phyloP scores from a whole-genome alignment of 2,329 filamentous ascomycete species.

The Zelopaecilomyces penicillatus region DNA sequence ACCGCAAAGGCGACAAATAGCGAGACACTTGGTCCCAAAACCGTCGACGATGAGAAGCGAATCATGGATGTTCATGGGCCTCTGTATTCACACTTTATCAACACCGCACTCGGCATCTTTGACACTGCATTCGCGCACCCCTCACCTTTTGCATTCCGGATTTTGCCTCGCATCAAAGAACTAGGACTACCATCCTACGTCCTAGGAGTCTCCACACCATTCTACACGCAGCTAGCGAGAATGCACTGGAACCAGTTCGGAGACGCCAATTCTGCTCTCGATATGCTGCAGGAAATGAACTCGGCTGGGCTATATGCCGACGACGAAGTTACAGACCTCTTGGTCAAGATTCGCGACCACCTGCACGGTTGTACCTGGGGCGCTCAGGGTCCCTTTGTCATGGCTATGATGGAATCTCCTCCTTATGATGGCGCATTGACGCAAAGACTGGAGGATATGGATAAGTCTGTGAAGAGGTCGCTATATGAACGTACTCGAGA shows the following conservation, averaged over 20 bases:
- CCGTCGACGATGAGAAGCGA: slow-evolving; percentile 19
- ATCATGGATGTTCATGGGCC: slow-evolving; percentile 52
- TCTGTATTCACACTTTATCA: slow-evolving; percentile 55
- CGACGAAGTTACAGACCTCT: slow-evolving; percentile 18
- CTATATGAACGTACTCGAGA: slow-evolving; percentile 6
- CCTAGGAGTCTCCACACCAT: slow-evolving; percentile 58
- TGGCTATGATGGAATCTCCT: slow-evolving; percentile 28
- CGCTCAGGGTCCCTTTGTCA: slow-evolving; percentile 29
- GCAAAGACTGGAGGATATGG: slow-evolving; percentile 20
- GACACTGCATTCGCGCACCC: slow-evolving; percentile 47
- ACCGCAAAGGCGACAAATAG: slow-evolving; percentile 3
- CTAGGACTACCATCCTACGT: slow-evolving; percentile 63
- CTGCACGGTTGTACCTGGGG: slow-evolving; percentile 28
- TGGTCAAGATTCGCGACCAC: slow-evolving; percentile 23
- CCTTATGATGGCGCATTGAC: slow-evolving; percentile 23
- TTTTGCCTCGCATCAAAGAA: slow-evolving; percentile 60
- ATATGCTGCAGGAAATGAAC: slow-evolving; percentile 58
- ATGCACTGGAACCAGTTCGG: slow-evolving; percentile 54
- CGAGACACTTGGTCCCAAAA: slow-evolving; percentile 1
- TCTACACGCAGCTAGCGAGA: slow-evolving; percentile 60
- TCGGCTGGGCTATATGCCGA: slow-evolving; percentile 52
- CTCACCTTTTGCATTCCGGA: slow-evolving; percentile 50
- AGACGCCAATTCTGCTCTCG: slow-evolving; percentile 46
- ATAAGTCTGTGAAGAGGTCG: slow-evolving; percentile 9
- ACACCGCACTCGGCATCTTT: slow-evolving; percentile 48